Conservation (phyloP, 2,329 filamentous ascomycete genomes). For the Claviceps sorghi region DNA sequence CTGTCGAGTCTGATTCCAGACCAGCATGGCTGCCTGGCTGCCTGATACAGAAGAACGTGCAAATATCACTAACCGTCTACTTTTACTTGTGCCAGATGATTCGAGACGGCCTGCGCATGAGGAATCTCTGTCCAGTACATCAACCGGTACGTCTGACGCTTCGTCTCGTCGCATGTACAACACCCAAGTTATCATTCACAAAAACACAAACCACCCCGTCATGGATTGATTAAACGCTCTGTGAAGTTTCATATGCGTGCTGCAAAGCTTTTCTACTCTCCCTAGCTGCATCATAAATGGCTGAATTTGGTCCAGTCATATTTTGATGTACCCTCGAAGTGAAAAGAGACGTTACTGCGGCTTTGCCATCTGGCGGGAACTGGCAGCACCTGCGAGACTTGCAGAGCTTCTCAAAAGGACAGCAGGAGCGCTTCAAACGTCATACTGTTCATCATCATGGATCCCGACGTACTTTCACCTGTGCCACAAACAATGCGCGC, state of each 20-base stretch:
- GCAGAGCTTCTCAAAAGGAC: neutral
- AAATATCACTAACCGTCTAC: neutral
- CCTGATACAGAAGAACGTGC: neutral
- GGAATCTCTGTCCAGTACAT: neutral
- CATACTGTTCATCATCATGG: neutral
- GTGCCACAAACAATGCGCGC: neutral
- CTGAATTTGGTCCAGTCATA: neutral
- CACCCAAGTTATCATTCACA: neutral
- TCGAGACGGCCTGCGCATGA: neutral
- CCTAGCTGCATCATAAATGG: neutral
- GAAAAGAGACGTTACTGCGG: neutral
- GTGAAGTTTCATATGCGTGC: neutral
- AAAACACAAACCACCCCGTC: neutral
- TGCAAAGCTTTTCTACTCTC: neutral
- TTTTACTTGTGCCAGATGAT: neutral
- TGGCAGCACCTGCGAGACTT: neutral
- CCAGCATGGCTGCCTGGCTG: neutral
- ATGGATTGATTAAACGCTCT: neutral
- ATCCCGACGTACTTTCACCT: neutral
- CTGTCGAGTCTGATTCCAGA: neutral
- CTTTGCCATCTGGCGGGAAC: neutral
- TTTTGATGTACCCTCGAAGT: neutral
- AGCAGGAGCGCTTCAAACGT: neutral
- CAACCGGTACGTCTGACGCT: neutral
- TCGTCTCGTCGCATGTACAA: neutral